Evolutionary conservation across 163 green algal species (phyloP).

Genomic region (Volvox carteri): DNA sequence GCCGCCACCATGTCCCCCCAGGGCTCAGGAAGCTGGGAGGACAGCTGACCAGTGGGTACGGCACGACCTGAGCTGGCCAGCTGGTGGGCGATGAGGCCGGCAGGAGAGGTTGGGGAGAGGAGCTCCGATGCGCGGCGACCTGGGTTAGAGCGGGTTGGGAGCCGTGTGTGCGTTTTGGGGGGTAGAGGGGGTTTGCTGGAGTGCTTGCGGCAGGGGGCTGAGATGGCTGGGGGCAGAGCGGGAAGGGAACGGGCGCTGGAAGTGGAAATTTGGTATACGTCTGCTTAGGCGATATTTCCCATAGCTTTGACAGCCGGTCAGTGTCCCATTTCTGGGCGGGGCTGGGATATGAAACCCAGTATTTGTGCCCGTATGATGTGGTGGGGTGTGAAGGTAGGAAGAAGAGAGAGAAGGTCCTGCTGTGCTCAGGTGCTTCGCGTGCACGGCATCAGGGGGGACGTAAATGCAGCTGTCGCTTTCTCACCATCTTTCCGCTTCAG

Average conservation of each 20-base stretch:
- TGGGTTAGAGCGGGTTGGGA: not conserved
- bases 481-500: conserved; percentile 29
- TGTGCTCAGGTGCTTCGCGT: too few species aligned
- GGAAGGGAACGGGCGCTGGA: not conserved
- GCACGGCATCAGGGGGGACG: too few species aligned
- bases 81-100: conserved; percentile 18
- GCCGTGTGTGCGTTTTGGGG: not conserved
- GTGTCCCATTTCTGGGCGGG: too few species aligned
- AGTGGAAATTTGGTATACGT: too few species aligned
- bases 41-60: conserved; percentile 13
- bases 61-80: not conserved
- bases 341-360: too few species aligned
- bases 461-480: not conserved
- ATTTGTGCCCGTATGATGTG: too few species aligned
- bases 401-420: not conserved
- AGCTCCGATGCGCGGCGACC: conserved; percentile 25
- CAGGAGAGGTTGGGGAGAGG: conserved; percentile 1
- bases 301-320: too few species aligned
- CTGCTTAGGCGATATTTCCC: too few species aligned
- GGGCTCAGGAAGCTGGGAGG: conserved; percentile 17
- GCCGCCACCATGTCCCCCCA: conserved; percentile 55
- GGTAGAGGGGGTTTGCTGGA: not conserved
- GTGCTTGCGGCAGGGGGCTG: not conserved
- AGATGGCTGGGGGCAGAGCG: not conserved
- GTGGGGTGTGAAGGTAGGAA: not conserved